Percentiles rank a stretch among this genome's conserved stretches.
Evolutionary conservation across 129 eudicot species (phyloP).

Genomic region (Tanacetum coccineum): DNA sequence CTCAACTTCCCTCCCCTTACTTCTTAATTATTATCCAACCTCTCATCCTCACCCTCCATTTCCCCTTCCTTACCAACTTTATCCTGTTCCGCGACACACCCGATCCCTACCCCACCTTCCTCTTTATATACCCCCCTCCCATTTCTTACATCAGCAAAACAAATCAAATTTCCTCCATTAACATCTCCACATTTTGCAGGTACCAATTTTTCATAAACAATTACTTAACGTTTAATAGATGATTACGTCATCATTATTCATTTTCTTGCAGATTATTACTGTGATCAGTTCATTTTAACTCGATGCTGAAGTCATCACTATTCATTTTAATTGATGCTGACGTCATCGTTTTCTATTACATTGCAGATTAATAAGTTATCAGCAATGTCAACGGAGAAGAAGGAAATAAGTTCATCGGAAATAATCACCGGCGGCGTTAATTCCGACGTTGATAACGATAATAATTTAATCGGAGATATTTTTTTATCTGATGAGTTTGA

Average conservation of each 20-base stretch:
- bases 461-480: too few relatives aligned
- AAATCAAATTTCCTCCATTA: not conserved
- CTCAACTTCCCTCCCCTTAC: not conserved
- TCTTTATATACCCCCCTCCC: slow-evolving; percentile 21
- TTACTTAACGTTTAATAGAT: too few relatives aligned
- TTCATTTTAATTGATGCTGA: too few relatives aligned
- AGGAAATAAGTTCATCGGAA: slow-evolving; percentile 29
- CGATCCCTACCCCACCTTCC: slow-evolving; percentile 22
- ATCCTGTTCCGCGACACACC: slow-evolving; percentile 28
- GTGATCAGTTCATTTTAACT: too few relatives aligned
- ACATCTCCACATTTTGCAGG: slow-evolving; percentile 1
- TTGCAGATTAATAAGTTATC: slow-evolving; percentile 15
- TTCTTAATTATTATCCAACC: slow-evolving; percentile 13
- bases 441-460: too few relatives aligned
- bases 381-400: slow-evolving; percentile 46
- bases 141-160: slow-evolving; percentile 24
- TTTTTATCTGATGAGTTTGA: slow-evolving; percentile 23
- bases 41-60: slow-evolving; percentile 19
- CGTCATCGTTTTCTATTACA: too few relatives aligned
- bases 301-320: too few relatives aligned
- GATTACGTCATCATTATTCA: too few relatives aligned
- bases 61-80: slow-evolving; percentile 22
- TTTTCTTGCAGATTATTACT: too few relatives aligned
- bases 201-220: too few relatives aligned
- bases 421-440: slow-evolving; percentile 13